phyloP scores from a whole-genome alignment of 1,139 yeast genomes.

The Eremothecium coryli region DNA sequence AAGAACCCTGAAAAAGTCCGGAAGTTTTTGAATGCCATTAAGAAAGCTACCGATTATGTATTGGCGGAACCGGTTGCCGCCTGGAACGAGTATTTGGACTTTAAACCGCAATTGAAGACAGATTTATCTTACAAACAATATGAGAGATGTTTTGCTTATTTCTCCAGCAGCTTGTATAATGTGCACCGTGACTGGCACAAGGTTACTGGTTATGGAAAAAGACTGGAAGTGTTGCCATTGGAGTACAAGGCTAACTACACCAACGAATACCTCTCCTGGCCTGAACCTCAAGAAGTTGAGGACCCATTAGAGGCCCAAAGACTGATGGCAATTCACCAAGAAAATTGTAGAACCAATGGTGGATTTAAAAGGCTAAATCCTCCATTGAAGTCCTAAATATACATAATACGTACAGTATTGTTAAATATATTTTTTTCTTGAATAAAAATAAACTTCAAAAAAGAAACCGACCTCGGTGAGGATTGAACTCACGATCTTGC shows the following conservation, averaged over 20 bases:
- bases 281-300: constrained; percentile 39
- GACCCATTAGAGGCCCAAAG: constrained; percentile 43
- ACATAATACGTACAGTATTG: too few species aligned
- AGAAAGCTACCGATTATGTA: constrained; percentile 43
- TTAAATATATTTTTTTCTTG: too few species aligned
- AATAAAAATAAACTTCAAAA: too few species aligned
- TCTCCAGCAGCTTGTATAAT: constrained; percentile 40
- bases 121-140: constrained; percentile 39
- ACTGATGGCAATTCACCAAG: constrained; percentile 40
- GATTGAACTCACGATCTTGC: constrained; percentile 30
- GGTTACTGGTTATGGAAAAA: constrained; percentile 47
- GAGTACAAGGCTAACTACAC: constrained; percentile 44
- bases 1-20: constrained; percentile 41
- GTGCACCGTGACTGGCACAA: constrained; percentile 51
- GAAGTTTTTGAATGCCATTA: constrained; percentile 40
- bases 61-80: constrained; percentile 38
- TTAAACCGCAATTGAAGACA: constrained; percentile 41
- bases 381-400: not conserved
- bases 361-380: constrained; percentile 40
- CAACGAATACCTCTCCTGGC: constrained; percentile 44
- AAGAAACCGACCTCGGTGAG: constrained; percentile 26
- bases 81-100: constrained; percentile 40
- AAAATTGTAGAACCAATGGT: constrained; percentile 40
- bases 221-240: constrained; percentile 43
- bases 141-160: constrained; percentile 48